These are phyloP conservation scores for Tuber melanosporum DNA, from an alignment of 495 filamentous ascomycete genomes.

Conservation along the genomic window DNA sequence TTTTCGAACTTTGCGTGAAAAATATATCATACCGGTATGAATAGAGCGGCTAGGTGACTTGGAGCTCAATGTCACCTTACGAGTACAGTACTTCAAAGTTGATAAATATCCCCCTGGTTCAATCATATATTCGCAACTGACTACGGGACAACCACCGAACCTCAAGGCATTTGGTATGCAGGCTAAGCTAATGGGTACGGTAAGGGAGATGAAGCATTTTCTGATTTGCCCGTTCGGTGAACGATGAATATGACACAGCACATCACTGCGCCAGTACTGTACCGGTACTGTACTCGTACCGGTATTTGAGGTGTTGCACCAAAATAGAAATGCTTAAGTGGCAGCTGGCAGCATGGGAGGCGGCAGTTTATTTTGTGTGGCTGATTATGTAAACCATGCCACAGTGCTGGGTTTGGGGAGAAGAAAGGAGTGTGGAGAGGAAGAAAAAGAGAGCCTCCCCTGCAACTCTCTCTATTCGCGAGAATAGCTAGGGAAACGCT, in stretches of 20 bases:
- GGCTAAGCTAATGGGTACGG: background rate
- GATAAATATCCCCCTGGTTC: background rate
- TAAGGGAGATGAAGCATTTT: background rate
- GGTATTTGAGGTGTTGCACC: background rate
- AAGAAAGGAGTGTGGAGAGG: background rate
- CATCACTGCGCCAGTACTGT: too few relatives aligned
- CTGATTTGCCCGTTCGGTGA: background rate
- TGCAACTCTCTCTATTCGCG: background rate
- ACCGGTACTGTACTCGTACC: too few relatives aligned
- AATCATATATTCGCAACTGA: too few relatives aligned
- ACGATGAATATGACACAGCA: background rate
- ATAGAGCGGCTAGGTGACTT: background rate
- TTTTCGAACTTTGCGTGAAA: too few relatives aligned
- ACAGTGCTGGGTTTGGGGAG: background rate
- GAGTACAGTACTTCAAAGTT: background rate
- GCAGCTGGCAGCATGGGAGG: background rate
- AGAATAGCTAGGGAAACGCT: background rate
- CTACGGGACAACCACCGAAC: too few relatives aligned
- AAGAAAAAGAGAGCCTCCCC: background rate
- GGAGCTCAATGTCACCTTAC: background rate
- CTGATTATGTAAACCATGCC: background rate
- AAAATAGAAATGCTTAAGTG: background rate
- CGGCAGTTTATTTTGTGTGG: background rate
- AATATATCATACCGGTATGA: too few relatives aligned
- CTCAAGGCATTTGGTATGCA: background rate